Conservation (phyloP, 2,329 filamentous ascomycete species). For the Phaeosphaeriaceae sp. region DNA sequence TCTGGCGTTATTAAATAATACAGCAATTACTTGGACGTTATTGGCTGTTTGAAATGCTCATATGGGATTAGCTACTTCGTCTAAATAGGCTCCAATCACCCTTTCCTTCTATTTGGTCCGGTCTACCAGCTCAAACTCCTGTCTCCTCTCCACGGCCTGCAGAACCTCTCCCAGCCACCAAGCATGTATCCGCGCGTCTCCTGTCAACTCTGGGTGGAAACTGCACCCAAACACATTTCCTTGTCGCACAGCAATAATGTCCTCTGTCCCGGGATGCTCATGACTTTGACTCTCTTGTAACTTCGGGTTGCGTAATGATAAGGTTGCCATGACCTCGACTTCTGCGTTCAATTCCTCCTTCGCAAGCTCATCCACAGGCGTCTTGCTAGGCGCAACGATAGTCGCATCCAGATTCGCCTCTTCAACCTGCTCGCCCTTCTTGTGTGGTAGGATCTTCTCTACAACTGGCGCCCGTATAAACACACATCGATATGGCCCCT, state of each 20-base stretch:
- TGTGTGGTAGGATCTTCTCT: conserved; percentile 72
- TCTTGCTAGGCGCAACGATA: conserved; percentile 63
- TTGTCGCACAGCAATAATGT: conserved; percentile 88
- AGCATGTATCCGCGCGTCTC: conserved; percentile 83
- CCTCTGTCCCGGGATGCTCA: conserved; percentile 55
- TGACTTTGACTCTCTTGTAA: conserved; percentile 56
- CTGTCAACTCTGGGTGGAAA: conserved; percentile 93
- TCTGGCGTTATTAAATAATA: conserved; percentile 16
- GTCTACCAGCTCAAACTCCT: conserved; percentile 40
- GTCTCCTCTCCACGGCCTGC: conserved; percentile 38
- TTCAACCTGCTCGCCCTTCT: conserved; percentile 57
- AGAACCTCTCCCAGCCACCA: conserved; percentile 87
- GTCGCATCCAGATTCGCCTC: conserved; percentile 58
- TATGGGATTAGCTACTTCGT: no score
- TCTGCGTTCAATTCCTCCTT: conserved; percentile 53
- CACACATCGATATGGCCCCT: conserved; percentile 74
- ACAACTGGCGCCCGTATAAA: conserved; percentile 97
- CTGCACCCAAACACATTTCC: conserved; percentile 93
- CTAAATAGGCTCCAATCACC: background rate
- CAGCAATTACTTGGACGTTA: background rate
- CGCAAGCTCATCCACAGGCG: conserved; percentile 54
- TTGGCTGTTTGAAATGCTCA: no score
- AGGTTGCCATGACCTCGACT: conserved; percentile 65
- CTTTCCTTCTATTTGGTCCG: conserved; percentile 23
- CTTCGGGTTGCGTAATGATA: conserved; percentile 60